A percentile compares a stretch with the other conserved stretches of the same genome.
Evolutionary conservation across 495 filamentous ascomycete species (phyloP).

Genomic region (Parachaetomium inaequale): DNA sequence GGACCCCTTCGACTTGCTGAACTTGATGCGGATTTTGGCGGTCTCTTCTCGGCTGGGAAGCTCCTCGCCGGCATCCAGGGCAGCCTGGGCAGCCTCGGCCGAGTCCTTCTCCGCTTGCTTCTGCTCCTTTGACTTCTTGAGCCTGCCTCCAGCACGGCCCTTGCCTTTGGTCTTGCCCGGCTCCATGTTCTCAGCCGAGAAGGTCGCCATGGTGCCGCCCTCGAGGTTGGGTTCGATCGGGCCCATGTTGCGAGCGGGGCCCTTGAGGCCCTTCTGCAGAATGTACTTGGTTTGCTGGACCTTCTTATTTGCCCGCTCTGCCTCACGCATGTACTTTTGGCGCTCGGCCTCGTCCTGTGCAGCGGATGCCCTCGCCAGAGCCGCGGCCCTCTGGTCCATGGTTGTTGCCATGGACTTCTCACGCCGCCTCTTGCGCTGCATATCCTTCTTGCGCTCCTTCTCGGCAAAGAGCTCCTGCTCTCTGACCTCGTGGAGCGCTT

Average conservation of each 20-base stretch:
- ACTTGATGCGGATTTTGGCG: conserved; percentile 55
- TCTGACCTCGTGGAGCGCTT: conserved; percentile 79
- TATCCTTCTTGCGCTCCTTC: conserved; percentile 99
- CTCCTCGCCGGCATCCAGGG: conserved; percentile 79
- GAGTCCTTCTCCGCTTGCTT: conserved; percentile 93
- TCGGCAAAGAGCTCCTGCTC: conserved; percentile 87
- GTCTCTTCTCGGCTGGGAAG: conserved; percentile 67
- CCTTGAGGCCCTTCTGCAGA: conserved; percentile 76
- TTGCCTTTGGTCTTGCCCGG: conserved; percentile 62
- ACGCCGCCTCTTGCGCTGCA: conserved; percentile 94
- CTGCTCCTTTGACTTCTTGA: conserved; percentile 91
- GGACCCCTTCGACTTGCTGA: conserved; percentile 39
- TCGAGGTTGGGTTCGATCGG: conserved; percentile 78
- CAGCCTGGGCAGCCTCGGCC: conserved; percentile 82
- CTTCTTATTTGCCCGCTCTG: conserved; percentile 81
- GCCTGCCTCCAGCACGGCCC: conserved; percentile 61
- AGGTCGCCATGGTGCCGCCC: conserved; percentile 82
- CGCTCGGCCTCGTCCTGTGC: conserved; percentile 76
- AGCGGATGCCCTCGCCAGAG: conserved; percentile 67
- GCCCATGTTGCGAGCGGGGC: conserved; percentile 73
- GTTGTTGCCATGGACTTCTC: conserved; percentile 91
- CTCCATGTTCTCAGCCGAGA: conserved; percentile 64
- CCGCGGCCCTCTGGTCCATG: conserved; percentile 78
- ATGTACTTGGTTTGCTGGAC: conserved; percentile 77
- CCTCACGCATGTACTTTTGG: conserved; percentile 71